Evolutionary conservation across 257 asterid genomes (phyloP), one percentile per base, ranked within the genome.

Genomic region (Hygrophila difformis): DNA sequence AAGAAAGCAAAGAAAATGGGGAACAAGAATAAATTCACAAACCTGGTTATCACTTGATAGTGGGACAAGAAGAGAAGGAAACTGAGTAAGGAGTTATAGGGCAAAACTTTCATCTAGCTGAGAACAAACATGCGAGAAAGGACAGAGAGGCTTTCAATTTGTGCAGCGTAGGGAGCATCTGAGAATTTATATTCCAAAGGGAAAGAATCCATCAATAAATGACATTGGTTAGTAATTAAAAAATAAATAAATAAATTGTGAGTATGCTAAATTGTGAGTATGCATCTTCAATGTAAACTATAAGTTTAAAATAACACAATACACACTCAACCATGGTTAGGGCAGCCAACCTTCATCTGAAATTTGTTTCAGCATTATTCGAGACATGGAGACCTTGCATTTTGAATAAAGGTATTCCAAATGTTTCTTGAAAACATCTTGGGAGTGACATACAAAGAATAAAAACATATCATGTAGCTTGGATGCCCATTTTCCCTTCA

Each of bases 1-100:
- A 29, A 26, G 16, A 23, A 18, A 26, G 23, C 15, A 23, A n/a
- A n/a, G n/a, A n/a, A n/a, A 51, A 13, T 33, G 18, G 16, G 12
- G 2, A 19, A 13, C 18, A 40, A 57, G 15, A 29, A 28, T 33
- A 38, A 57, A 39, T 47, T 47, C 40, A 15, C 12, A 55, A 68
- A 82, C 98, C 98, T 85, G 83, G 57, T 64, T 57, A 53, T 75
- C 86, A 68, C 86, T 78, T 15, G 96, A 69, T 42, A 91, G 63
- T 7, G 92, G 87, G 31, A 91, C 88, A 38, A 91, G 88, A 59
- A 80, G 40, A 18, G 81, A 66, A 49, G 96, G 88, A 60, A 82
- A 82, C 48, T 76, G 71, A 18, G 66, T 55, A 18, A 80, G 68
- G 52, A 85, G 67, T 60, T 80, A 65, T 29, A 49, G 52, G 28